Conservation (phyloP, 208 protist species). For the Leishmania mexicana region DNA sequence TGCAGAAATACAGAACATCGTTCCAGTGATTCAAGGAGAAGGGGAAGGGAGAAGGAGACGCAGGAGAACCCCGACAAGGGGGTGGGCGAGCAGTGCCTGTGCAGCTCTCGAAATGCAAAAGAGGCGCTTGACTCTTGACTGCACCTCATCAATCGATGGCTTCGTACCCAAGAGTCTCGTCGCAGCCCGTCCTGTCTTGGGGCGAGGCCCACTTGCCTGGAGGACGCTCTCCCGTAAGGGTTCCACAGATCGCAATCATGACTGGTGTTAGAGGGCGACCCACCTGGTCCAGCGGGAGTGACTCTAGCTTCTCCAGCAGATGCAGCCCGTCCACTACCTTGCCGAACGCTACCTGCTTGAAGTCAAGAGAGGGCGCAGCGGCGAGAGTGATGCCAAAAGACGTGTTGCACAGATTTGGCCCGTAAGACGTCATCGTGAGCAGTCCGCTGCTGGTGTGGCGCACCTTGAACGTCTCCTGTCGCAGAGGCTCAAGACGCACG, state of each 20-base stretch:
- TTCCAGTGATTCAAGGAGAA: not conserved
- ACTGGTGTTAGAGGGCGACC: constrained; percentile 56
- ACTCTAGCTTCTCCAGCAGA: constrained; percentile 76
- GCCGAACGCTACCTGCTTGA: constrained; percentile 96
- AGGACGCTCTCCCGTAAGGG: constrained; percentile 67
- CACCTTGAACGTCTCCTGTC: constrained; percentile 91
- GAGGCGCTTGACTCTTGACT: not conserved
- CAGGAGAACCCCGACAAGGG: not conserved
- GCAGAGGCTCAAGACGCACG: constrained; percentile 36
- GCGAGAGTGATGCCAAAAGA: constrained; percentile 81
- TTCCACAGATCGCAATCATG: constrained; percentile 76
- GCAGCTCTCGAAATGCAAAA: not conserved
- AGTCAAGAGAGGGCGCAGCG: constrained; percentile 76
- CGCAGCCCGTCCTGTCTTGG: constrained; percentile 7
- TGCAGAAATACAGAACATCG: constrained; percentile 1
- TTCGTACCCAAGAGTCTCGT: constrained; percentile 14
- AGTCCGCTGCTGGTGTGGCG: constrained; percentile 84
- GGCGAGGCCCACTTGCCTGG: constrained; percentile 38
- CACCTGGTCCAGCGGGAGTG: constrained; percentile 60
- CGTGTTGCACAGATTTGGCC: constrained; percentile 70
- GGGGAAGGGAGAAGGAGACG: not conserved
- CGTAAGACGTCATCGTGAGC: constrained; percentile 88
- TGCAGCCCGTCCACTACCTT: constrained; percentile 80
- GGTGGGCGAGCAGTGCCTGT: not conserved
- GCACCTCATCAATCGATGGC: constrained; percentile 6